A percentile compares a stretch with the other conserved stretches of the same genome.
These are phyloP conservation scores for Rhodotorula mucilaginosa DNA, from an alignment of 1,284 basidiomycete genomes.

Conservation along the genomic window DNA sequence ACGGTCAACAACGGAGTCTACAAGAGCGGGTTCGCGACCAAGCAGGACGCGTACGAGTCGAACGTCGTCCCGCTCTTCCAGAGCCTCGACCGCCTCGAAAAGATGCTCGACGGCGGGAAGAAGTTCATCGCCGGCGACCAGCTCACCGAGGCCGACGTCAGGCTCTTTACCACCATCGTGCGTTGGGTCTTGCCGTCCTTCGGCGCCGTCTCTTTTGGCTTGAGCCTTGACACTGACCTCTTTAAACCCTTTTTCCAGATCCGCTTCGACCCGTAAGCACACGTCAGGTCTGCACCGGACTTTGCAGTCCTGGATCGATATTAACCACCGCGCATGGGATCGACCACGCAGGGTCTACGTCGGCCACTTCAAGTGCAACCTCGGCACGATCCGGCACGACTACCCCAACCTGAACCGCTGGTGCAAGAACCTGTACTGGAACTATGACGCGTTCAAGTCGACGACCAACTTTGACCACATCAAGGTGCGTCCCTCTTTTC, in stretches of 20 bases:
- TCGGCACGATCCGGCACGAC: conserved; percentile 61
- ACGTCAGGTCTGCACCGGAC: not conserved
- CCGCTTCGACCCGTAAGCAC: conserved; percentile 40
- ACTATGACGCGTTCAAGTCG: conserved; percentile 78
- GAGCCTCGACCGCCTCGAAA: conserved; percentile 76
- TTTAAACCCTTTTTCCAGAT: conserved; percentile 9
- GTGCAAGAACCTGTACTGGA: conserved; percentile 88
- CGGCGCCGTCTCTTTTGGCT: conserved; percentile 47
- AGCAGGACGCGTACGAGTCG: conserved; percentile 75
- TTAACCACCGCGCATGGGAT: too few species aligned
- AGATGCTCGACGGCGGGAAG: conserved; percentile 66
- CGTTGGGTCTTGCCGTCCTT: conserved; percentile 61
- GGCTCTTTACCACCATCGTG: conserved; percentile 87
- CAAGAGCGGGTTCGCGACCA: conserved; percentile 73
- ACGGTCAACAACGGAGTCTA: conserved; percentile 50
- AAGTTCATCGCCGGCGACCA: conserved; percentile 76
- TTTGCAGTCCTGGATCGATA: not conserved
- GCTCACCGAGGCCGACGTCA: conserved; percentile 73
- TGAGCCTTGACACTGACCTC: conserved; percentile 59
- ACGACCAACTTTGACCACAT: conserved; percentile 73
- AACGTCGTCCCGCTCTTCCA: conserved; percentile 66
- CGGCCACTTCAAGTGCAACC: conserved; percentile 91
- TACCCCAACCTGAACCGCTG: conserved; percentile 76
- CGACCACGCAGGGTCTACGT: conserved; percentile 43
- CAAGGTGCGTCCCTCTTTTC: conserved; percentile 45